A percentile compares a stretch with the other conserved stretches of the same genome.
Conservation (phyloP, 108 stramenopile species). For the Fistulifera solaris region DNA sequence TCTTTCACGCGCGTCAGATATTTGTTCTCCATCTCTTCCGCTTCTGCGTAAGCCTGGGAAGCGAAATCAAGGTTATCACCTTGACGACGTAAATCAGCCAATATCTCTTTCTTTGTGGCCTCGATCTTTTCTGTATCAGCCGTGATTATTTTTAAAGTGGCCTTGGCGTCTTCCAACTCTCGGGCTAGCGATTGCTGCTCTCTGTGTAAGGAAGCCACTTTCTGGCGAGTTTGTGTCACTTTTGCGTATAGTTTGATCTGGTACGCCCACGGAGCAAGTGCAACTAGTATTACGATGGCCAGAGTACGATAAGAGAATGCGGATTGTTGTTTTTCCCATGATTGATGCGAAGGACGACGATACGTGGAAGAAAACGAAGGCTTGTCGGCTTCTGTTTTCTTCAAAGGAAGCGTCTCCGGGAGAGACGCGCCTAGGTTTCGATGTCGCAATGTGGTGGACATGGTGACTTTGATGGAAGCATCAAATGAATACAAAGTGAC, state of each 20-base stretch:
- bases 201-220: not conserved
- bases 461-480: no score
- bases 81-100: not conserved
- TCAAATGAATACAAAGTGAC: no score
- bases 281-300: not conserved
- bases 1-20: not conserved
- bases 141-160: not conserved
- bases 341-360: not conserved
- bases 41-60: not conserved
- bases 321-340: constrained; percentile 1
- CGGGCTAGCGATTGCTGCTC: not conserved
- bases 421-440: no score
- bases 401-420: no score
- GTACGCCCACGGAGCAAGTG: not conserved
- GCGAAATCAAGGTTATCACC: not conserved
- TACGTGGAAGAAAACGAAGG: not conserved
- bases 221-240: not conserved
- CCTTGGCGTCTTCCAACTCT: not conserved
- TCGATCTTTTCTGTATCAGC: not conserved
- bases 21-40: not conserved
- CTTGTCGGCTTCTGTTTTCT: not conserved
- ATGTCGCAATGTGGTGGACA: no score
- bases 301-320: not conserved
- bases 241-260: not conserved
- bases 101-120: not conserved